Evolutionary conservation across 192 early-diverging fungal species (phyloP), one percentile per base, ranked within the genome.

Genomic region (Coemansia sp.): DNA sequence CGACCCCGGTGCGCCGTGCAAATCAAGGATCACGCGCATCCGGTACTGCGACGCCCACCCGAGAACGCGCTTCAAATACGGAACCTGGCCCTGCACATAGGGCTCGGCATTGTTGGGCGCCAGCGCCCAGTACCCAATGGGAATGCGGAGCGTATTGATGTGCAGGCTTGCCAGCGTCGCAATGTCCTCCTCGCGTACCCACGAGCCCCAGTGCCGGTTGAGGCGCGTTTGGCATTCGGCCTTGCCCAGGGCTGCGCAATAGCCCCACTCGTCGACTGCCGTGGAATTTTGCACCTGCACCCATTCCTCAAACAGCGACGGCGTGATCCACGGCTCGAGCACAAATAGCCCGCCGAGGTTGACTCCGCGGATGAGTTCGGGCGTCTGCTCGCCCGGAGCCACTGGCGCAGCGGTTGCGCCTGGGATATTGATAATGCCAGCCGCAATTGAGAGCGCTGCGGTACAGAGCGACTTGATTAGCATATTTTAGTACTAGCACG

Each of bases 271-370:
- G 46, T 89, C 87, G 0, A 82, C 63, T 14, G 70, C 79, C 10
- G 62, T 43, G 1, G 62, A 51, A 22, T 43, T 62, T 17, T 62
- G 27, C 10, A 5, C 60, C 1, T 54, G 19, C 15, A 60, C 67
- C 70, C 80, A 82, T 30, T 70, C 39, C 14, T 53, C 49, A 25
- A 78, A 75, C 14, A 79, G 40, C 28, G 71, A 75, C 3, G 78
- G 78, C 3, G 67, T 74, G 21, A 84, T 83, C 81, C 83, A 84
- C 8, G 71, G 79, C 60, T 89, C 87, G 2, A 85, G 70, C 8
- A 89, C 85, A 30, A 89, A 78, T 57, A 84, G 83, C 7, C 87
- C 85, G 32, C 87, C 84, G 2, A 89, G 57, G 27, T 87, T 89
- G 21, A 87, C 85, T 6, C 87, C 87, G 5, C 84, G 80, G 25